Evolutionary conservation across 2,329 filamentous ascomycete species (phyloP).

Genomic region (Fusarium sp.): DNA sequence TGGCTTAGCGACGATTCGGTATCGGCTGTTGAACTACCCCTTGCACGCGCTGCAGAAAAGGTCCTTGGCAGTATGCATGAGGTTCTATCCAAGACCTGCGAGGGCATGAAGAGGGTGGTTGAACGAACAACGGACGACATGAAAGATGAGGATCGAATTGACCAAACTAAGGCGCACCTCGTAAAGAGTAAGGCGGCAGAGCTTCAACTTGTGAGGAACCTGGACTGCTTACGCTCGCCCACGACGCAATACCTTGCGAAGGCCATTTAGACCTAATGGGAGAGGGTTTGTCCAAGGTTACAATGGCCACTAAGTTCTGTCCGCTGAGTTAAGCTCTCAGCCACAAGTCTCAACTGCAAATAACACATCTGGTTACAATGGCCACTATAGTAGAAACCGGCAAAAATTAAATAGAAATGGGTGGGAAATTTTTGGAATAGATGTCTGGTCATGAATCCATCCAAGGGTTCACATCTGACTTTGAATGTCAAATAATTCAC

Average conservation of each 20-base stretch:
- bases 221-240: slow-evolving; percentile 73
- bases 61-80: slow-evolving; percentile 93
- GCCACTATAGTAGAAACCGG: slow-evolving; percentile 16
- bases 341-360: too few species aligned
- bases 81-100: slow-evolving; percentile 75
- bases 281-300: background rate
- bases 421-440: slow-evolving; percentile 5
- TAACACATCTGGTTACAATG: background rate
- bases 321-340: too few species aligned
- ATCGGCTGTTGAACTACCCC: slow-evolving; percentile 73
- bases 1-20: slow-evolving; percentile 85
- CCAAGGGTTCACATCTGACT: background rate
- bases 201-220: slow-evolving; percentile 81
- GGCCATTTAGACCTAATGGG: slow-evolving; percentile 50
- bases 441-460: background rate
- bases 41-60: slow-evolving; percentile 85
- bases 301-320: background rate
- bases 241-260: slow-evolving; percentile 69
- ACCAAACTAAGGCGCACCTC: slow-evolving; percentile 69
- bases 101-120: slow-evolving; percentile 65
- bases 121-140: slow-evolving; percentile 54
- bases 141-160: slow-evolving; percentile 55
- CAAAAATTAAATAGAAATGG: slow-evolving; percentile 26
- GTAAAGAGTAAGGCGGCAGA: slow-evolving; percentile 86
- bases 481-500: background rate